A percentile compares a stretch with the other conserved stretches of the same genome.
phyloP scores from a whole-genome alignment of 2,329 filamentous ascomycete species.

The Alternaria rosae region DNA sequence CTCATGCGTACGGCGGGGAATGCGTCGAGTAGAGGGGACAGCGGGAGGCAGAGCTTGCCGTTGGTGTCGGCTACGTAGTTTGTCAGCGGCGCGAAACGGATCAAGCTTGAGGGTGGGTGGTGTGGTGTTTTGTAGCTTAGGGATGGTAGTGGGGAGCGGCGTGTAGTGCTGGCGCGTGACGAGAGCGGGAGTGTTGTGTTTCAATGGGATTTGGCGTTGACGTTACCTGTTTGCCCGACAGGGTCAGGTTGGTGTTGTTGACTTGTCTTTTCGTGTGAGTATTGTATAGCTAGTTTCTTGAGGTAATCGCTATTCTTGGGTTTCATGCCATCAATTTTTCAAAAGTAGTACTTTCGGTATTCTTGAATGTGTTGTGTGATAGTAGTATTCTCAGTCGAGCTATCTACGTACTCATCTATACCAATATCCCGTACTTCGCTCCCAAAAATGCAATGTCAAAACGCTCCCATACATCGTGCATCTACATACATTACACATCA shows the following conservation, averaged over 20 bases:
- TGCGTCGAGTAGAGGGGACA: slow-evolving; percentile 19
- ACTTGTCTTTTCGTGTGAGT: neutral
- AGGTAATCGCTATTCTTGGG: neutral
- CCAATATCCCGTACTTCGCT: neutral
- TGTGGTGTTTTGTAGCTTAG: neutral
- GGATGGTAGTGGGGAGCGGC: neutral
- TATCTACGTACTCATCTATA: neutral
- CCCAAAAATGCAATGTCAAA: neutral
- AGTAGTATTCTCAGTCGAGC: neutral
- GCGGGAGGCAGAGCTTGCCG: slow-evolving; percentile 28
- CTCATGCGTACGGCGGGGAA: slow-evolving; percentile 41
- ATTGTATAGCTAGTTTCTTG: neutral
- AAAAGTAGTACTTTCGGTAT: neutral
- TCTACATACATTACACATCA: neutral
- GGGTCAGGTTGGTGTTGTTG: slow-evolving; percentile 16
- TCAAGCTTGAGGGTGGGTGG: neutral
- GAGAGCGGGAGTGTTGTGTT: neutral
- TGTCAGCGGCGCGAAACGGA: slow-evolving; percentile 6
- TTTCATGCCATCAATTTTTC: neutral
- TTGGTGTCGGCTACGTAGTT: slow-evolving; percentile 39
- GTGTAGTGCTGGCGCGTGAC: neutral
- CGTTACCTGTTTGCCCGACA: slow-evolving; percentile 14
- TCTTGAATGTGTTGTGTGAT: neutral
- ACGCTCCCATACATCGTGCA: neutral
- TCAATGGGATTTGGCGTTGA: neutral